Base-by-base conservation (phyloP, 2,329 filamentous ascomycete genomes). In the Monilinia fructigena region DNA sequence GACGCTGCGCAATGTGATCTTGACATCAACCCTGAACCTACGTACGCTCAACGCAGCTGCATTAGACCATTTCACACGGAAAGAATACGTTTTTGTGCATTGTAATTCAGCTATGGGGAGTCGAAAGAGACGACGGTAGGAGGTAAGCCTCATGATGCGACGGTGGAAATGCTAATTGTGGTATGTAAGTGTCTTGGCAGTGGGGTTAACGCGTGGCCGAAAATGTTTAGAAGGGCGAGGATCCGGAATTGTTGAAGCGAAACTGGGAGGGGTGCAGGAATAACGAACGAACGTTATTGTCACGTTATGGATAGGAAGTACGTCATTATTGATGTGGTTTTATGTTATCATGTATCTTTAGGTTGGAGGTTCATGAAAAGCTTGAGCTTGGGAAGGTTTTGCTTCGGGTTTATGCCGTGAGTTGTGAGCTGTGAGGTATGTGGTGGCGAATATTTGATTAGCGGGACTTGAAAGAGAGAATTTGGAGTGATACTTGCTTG, bases 151-250 rank as follows among this genome's bases (percentile, higher is more conserved):
- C 55, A 45, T 7, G 35, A 42, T n/a, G 42, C 7, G 16, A 42
- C 2, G 4, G 5, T 35, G 31, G 31, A 35, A 35, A 35, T 35
- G 31, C 31, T 35, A 35, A 35, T 35, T 35, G 31, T 35, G 31
- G 31, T 35, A 16, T 28, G 7, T 12, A 56, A 56, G n/a, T 26
- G 38, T 56, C 35, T 56, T 56, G 55, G 55, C 38, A 26, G 55
- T 56, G 55, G 38, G 35, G 35, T 5, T 26, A 42, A 56, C 35
- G 38, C 35, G 54, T n/a, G 54, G 35, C 38, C 38, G 55, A 42
- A 26, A 12, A 12, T 26, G 23, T 16, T 28, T 20, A 7, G 20
- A 26, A 26, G 42, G 12, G 14, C 23, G 54, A 40, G 35, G 14
- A 42, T 56, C 35, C n/a, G n/a, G 7, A 38, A 26, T 26, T 6